Conservation (phyloP, 2,329 filamentous ascomycete genomes). For the Claviceps pusilla region DNA sequence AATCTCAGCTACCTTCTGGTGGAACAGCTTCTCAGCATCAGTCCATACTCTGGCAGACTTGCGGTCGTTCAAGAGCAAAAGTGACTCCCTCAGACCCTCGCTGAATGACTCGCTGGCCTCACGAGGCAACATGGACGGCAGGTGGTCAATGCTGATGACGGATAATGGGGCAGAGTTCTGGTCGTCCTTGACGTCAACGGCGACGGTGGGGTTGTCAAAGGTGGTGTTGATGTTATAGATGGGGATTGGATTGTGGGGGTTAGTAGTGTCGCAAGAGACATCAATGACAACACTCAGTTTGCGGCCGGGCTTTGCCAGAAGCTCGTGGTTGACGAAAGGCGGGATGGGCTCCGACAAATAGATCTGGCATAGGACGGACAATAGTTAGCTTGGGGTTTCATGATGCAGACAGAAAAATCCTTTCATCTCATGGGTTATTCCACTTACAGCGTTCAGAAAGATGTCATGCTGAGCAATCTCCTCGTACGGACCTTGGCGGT, state of each 20-base stretch:
- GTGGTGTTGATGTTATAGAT: constrained; percentile 77
- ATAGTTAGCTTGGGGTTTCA: background rate
- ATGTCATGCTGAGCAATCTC: constrained; percentile 61
- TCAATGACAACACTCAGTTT: constrained; percentile 70
- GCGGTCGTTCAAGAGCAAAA: constrained; percentile 3
- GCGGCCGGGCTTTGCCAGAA: constrained; percentile 48
- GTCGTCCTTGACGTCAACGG: constrained; percentile 45
- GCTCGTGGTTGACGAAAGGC: constrained; percentile 61
- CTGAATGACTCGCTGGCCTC: constrained; percentile 54
- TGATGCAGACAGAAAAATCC: too few species aligned
- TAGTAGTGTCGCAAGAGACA: constrained; percentile 52
- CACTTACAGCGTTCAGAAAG: constrained; percentile 33
- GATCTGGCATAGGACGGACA: background rate
- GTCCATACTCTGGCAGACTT: constrained; percentile 4
- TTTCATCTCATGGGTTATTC: too few species aligned
- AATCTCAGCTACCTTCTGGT: constrained; percentile 4
- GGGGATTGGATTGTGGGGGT: constrained; percentile 47
- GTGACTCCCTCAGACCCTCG: background rate
- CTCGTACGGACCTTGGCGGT: constrained; percentile 54
- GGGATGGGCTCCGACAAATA: constrained; percentile 24
- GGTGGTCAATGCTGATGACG: constrained; percentile 79
- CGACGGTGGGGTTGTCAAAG: constrained; percentile 75
- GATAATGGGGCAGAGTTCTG: constrained; percentile 38
- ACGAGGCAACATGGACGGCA: constrained; percentile 68
- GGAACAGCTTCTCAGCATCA: constrained; percentile 4